Conservation (phyloP, 2,329 filamentous ascomycete genomes). For the Pestalotiopsis sp. region DNA sequence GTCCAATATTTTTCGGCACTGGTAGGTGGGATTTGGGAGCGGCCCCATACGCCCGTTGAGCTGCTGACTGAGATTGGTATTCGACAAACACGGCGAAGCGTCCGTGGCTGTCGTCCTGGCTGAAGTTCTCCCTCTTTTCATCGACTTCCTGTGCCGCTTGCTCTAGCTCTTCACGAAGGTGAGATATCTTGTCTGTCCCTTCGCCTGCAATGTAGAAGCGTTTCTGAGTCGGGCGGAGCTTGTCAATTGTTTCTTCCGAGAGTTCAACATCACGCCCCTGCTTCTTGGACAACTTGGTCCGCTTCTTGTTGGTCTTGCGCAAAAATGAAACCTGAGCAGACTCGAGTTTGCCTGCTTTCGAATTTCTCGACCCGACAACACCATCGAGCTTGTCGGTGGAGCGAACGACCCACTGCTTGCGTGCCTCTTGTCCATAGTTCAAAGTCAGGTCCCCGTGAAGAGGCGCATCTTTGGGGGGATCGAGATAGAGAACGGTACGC, state of each 20-base stretch:
- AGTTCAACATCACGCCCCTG: constrained; percentile 17
- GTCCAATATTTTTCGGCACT: constrained; percentile 12
- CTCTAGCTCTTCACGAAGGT: not conserved
- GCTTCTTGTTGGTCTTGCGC: constrained; percentile 68
- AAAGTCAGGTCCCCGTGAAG: constrained; percentile 72
- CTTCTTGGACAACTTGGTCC: constrained; percentile 47
- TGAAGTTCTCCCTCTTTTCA: constrained; percentile 3
- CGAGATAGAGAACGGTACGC: constrained; percentile 89
- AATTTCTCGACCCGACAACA: constrained; percentile 75
- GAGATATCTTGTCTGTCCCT: constrained; percentile 7
- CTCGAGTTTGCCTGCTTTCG: constrained; percentile 78
- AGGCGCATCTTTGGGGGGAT: constrained; percentile 77
- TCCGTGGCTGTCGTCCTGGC: constrained; percentile 23
- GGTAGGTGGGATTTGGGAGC: constrained; percentile 24
- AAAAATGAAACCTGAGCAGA: constrained; percentile 82
- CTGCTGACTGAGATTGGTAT: constrained; percentile 79
- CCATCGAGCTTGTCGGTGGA: constrained; percentile 76
- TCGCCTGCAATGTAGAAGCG: constrained; percentile 5
- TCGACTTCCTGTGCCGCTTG: constrained; percentile 12
- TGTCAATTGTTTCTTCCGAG: constrained; percentile 22
- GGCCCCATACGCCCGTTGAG: constrained; percentile 79
- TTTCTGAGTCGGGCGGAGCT: constrained; percentile 4
- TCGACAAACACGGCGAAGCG: constrained; percentile 86
- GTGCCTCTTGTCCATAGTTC: constrained; percentile 79
- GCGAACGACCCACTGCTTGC: constrained; percentile 81